phyloP scores from a whole-genome alignment of 495 filamentous ascomycete species.

The Neurospora sp. region DNA sequence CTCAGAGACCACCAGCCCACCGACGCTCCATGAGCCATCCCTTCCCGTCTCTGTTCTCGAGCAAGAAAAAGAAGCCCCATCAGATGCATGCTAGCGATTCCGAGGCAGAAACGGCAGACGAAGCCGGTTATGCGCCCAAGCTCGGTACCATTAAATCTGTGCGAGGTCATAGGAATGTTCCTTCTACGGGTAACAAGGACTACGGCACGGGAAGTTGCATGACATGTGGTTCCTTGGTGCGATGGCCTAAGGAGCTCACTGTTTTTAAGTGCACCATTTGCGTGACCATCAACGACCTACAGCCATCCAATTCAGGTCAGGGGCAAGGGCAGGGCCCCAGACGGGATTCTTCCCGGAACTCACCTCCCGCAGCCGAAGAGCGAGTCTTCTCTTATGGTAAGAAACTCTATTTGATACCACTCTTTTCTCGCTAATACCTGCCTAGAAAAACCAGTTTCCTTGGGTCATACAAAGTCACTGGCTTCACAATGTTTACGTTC shows the following conservation, averaged over 20 bases:
- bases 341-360: constrained; percentile 4
- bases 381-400: constrained; percentile 1
- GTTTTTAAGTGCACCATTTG: constrained; percentile 80
- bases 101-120: constrained; percentile 18
- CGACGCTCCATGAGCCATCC: constrained; percentile 68
- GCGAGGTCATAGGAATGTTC: constrained; percentile 18
- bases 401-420: not conserved
- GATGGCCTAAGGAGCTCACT: constrained; percentile 68
- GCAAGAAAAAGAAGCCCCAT: constrained; percentile 40
- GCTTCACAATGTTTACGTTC: constrained; percentile 19
- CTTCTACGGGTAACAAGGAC: constrained; percentile 25
- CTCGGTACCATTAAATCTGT: constrained; percentile 2
- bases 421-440: not conserved
- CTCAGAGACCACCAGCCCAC: constrained; percentile 37
- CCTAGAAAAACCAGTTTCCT: constrained; percentile 17
- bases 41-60: constrained; percentile 54
- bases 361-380: constrained; percentile 4
- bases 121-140: constrained; percentile 15
- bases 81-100: constrained; percentile 7
- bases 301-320: constrained; percentile 24
- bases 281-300: constrained; percentile 76
- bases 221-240: constrained; percentile 71
- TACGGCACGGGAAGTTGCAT: constrained; percentile 64
- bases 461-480: constrained; percentile 22
- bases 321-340: constrained; percentile 3